These are phyloP conservation scores for Umbelopsis vinacea DNA, from an alignment of 192 early-diverging fungal genomes.

Conservation along the genomic window DNA sequence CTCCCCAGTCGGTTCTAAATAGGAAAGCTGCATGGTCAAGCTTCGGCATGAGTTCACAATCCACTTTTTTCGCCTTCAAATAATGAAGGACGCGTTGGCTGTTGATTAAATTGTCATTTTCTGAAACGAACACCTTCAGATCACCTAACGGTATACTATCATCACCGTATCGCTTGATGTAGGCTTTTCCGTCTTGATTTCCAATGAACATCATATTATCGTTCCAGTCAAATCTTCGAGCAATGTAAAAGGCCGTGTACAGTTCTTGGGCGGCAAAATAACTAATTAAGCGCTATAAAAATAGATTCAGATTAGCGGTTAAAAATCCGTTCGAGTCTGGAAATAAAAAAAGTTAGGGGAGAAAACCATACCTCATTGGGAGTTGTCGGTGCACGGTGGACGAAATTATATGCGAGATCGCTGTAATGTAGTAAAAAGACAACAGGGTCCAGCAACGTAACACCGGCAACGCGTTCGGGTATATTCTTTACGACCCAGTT, in stretches of 20 bases:
- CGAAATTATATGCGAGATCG: slow-evolving; percentile 67
- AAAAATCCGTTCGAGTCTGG: background rate
- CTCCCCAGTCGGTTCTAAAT: slow-evolving; percentile 39
- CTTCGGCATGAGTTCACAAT: slow-evolving; percentile 45
- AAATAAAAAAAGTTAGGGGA: background rate
- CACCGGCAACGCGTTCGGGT: slow-evolving; percentile 50
- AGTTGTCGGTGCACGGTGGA: slow-evolving; percentile 48
- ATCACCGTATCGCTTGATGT: background rate
- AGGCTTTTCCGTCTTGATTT: background rate
- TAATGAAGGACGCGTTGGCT: slow-evolving; percentile 42
- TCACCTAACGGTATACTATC: slow-evolving; percentile 28
- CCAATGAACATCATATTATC: slow-evolving; percentile 45
- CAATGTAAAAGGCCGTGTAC: slow-evolving; percentile 65
- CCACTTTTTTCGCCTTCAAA: slow-evolving; percentile 38
- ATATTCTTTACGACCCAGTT: slow-evolving; percentile 63
- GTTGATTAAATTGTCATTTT: slow-evolving; percentile 52
- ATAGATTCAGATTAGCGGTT: background rate
- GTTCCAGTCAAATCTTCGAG: slow-evolving; percentile 56
- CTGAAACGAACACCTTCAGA: slow-evolving; percentile 48
- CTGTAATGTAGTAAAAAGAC: slow-evolving; percentile 67
- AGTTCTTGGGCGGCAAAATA: slow-evolving; percentile 66
- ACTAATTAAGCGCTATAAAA: slow-evolving; percentile 53
- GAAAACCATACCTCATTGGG: slow-evolving; percentile 43
- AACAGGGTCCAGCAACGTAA: slow-evolving; percentile 69
- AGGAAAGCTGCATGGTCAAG: slow-evolving; percentile 54